Evolutionary conservation across 176 grass and related monocot species (phyloP).

Genomic region (Aegilops umbellulata): DNA sequence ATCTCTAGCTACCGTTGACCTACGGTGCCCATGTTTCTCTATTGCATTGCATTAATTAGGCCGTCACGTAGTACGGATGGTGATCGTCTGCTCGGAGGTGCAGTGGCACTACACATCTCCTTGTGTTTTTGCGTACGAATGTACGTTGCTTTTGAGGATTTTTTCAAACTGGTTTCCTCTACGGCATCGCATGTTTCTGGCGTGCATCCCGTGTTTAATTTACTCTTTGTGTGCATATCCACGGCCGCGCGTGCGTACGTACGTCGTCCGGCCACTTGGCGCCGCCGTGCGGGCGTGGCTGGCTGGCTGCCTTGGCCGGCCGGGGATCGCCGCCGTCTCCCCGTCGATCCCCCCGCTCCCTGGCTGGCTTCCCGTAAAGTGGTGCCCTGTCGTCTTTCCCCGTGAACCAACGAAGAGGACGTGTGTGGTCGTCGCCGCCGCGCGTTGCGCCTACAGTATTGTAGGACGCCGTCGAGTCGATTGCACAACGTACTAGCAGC

Average conservation of each 20-base stretch:
- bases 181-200: neutral
- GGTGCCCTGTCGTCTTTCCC: neutral
- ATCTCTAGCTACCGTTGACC: no score
- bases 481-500: no score
- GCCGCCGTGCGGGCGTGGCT: no score
- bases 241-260: no score
- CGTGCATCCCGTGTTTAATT: neutral
- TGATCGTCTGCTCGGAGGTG: neutral
- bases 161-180: neutral
- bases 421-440: neutral
- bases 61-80: neutral
- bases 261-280: neutral
- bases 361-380: neutral
- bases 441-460: neutral
- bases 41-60: neutral
- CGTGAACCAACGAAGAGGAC: neutral
- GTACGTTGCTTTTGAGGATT: no score
- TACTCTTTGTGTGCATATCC: no score
- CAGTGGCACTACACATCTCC: no score
- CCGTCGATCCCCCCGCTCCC: no score
- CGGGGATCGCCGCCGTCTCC: neutral
- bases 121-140: no score
- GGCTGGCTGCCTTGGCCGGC: neutral
- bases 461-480: neutral
- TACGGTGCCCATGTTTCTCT: no score